Percentiles rank a stretch among this genome's conserved stretches.
Conservation (phyloP, 2,329 filamentous ascomycete species). For the Rhinocladiella mackenziei region DNA sequence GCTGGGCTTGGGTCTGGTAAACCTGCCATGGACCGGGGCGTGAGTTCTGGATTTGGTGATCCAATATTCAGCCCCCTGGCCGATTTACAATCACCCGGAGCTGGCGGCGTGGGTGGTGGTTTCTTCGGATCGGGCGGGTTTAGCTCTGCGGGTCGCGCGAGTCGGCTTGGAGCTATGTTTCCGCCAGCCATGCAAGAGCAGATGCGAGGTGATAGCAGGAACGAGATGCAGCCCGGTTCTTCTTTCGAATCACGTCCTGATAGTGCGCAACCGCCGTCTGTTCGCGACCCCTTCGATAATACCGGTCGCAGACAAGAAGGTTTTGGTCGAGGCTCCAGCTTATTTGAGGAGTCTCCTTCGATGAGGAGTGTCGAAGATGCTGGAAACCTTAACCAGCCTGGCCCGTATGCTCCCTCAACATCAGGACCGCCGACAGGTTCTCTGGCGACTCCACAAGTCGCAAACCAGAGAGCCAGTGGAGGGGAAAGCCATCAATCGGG, state of each 20-base stretch:
- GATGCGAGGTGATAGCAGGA: conserved; percentile 58
- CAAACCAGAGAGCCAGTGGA: conserved; percentile 12
- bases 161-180: conserved; percentile 83
- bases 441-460: conserved; percentile 17
- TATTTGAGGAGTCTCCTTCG: conserved; percentile 21
- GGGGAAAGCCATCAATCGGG: conserved; percentile 28
- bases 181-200: conserved; percentile 86
- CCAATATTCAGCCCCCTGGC: conserved; percentile 69
- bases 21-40: conserved; percentile 57
- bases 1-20: conserved; percentile 66
- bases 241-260: conserved; percentile 25
- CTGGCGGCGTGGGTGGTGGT: conserved; percentile 61
- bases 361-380: conserved; percentile 22
- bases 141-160: conserved; percentile 60
- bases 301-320: conserved; percentile 20
- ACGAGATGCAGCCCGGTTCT: conserved; percentile 46
- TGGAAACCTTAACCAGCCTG: conserved; percentile 2
- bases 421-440: conserved; percentile 12
- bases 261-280: conserved; percentile 24
- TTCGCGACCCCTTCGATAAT: conserved; percentile 26
- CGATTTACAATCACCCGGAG: conserved; percentile 71
- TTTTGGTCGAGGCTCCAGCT: conserved; percentile 17
- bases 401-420: conserved; percentile 10
- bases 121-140: conserved; percentile 61
- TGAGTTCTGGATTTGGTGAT: conserved; percentile 52